Evolutionary conservation across 345 rosid genomes (phyloP).

Genomic region (Citrus sp.): DNA sequence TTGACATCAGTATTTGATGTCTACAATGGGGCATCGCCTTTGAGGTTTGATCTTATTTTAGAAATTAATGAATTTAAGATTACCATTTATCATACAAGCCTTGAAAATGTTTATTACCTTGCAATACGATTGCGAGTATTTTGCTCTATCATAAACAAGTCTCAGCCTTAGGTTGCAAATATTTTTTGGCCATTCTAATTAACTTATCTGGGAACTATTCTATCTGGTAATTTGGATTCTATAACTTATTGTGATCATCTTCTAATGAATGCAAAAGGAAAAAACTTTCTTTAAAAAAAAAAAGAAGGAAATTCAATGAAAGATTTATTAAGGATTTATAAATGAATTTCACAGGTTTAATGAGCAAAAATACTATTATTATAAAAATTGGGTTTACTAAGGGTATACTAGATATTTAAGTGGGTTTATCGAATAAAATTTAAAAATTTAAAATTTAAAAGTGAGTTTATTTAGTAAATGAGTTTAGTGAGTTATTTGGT

Average conservation of each 20-base stretch:
- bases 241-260: neutral
- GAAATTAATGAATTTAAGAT: neutral
- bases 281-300: too few relatives aligned
- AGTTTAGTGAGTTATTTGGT: too few relatives aligned
- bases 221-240: neutral
- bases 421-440: too few relatives aligned
- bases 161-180: neutral
- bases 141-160: neutral
- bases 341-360: too few relatives aligned
- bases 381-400: too few relatives aligned
- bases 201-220: neutral
- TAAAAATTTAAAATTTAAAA: too few relatives aligned
- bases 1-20: conserved; percentile 20
- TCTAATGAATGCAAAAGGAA: too few relatives aligned
- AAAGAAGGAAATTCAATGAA: too few relatives aligned
- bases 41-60: conserved; percentile 34
- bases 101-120: neutral
- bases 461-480: too few relatives aligned
- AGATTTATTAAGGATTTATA: too few relatives aligned
- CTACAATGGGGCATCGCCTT: conserved; percentile 22
- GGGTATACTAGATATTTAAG: fast-evolving
- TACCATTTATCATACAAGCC: neutral
- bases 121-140: neutral
- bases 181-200: neutral
- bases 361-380: too few relatives aligned